Evolutionary conservation across 148 eudicot genomes (phyloP).

Genomic region (Heliosperma pusillum): DNA sequence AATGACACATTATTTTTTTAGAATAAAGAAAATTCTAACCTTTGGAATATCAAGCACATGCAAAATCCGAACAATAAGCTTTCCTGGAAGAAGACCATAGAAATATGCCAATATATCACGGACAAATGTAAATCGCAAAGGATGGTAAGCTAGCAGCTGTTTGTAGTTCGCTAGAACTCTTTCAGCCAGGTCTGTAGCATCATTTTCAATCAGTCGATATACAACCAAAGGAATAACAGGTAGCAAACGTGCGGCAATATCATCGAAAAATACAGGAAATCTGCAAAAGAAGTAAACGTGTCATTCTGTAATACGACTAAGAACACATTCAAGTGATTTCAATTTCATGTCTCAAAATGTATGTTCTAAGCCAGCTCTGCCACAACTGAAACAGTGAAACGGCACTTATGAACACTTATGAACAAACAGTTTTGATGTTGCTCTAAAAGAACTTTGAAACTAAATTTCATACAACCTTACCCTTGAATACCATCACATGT

Average conservation of each 20-base stretch:
- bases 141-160: constrained; percentile 69
- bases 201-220: constrained; percentile 93
- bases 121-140: constrained; percentile 90
- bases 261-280: constrained; percentile 90
- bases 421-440: background rate
- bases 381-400: constrained; percentile 2
- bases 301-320: background rate
- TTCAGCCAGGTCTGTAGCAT: constrained; percentile 80
- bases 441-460: background rate
- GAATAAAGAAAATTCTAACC: constrained; percentile 33
- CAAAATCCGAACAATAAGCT: constrained; percentile 76
- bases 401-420: too few species aligned
- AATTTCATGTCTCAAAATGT: background rate
- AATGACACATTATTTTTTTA: background rate
- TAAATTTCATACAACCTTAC: background rate
- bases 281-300: constrained; percentile 37
- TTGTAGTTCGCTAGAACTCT: constrained; percentile 70
- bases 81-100: constrained; percentile 89
- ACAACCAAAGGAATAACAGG: constrained; percentile 89
- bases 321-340: background rate
- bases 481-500: background rate
- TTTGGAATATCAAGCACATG: constrained; percentile 74
- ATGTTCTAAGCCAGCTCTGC: background rate
- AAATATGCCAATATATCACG: constrained; percentile 97
- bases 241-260: constrained; percentile 82